These are phyloP conservation scores for Cercophora samala DNA, from an alignment of 495 filamentous ascomycete species.

Conservation along the genomic window DNA sequence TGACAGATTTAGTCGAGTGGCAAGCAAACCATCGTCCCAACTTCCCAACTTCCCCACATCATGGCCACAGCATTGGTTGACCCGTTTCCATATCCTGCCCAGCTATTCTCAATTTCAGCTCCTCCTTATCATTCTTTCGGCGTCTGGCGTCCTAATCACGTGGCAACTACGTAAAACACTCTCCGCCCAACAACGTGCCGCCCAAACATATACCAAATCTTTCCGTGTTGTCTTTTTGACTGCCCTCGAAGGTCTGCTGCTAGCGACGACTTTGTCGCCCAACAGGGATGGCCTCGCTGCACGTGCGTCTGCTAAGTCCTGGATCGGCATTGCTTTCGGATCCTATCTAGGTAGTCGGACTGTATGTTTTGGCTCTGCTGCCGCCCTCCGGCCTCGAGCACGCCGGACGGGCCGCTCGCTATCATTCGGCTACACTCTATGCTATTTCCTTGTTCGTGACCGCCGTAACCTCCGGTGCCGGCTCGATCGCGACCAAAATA, in stretches of 20 bases:
- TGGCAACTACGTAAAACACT: background rate
- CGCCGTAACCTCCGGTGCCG: background rate
- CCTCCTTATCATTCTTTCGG: conserved; percentile 6
- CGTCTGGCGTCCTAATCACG: background rate
- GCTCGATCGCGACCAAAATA: background rate
- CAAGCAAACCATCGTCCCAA: conserved; percentile 8
- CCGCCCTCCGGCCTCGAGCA: background rate
- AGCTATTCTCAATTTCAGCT: conserved; percentile 12
- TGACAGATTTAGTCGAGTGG: background rate
- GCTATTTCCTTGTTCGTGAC: background rate
- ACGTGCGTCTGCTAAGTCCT: background rate
- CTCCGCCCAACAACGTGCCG: background rate
- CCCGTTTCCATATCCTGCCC: conserved; percentile 8
- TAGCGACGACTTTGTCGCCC: background rate
- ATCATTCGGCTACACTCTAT: background rate
- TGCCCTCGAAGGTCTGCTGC: background rate
- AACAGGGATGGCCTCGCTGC: conserved; percentile 1
- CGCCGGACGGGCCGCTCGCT: background rate
- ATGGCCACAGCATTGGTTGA: conserved; percentile 2
- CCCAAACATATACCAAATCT: background rate
- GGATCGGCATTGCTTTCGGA: background rate
- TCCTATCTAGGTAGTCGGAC: conserved; percentile 4
- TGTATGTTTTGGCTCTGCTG: conserved; percentile 2
- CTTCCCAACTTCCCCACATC: background rate
- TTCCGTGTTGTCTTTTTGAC: background rate